Evolutionary conservation across 1,284 basidiomycete genomes (phyloP), one percentile per base, ranked within the genome.

Genomic region (Ustilago esculenta): DNA sequence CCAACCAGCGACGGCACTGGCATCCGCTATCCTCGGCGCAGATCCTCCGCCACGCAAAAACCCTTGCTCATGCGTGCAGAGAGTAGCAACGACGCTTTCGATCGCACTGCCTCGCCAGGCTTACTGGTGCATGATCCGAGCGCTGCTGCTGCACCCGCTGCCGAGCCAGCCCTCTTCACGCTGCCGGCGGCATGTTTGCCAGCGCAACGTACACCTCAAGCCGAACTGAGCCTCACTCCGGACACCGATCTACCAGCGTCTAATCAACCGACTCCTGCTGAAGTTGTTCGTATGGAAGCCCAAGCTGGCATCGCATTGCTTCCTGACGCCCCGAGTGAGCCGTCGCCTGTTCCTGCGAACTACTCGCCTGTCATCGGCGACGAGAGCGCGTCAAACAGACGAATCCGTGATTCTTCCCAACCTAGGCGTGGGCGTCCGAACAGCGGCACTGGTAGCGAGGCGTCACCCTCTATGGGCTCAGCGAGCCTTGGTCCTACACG

Each of bases 291-390:
- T 8, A 67, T 73, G 60, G 75, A 78, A 35, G 76, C 75, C 0
- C 59, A 72, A 34, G 76, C 76, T n/a, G 76, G 76, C n/a, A 59
- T 72, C 24, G 76, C 76, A 14, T 58, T 49, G 17, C 50, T 65
- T 7, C 76, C 76, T 3, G 54, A 67, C 25, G 58, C 69, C 24
- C 75, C 75, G 1, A 72, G 72, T 44, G 60, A 68, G 42, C 59
- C 65, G 6, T 68, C 65, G 9, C 58, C 58, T 18, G 47, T 68
- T 9, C 65, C 65, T 10, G 42, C 46, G 17, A 56, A 35, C 47
- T 63, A 68, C 6, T 61, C 58, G 20, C 65, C 65, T 0, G 49
- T 36, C 21, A 15, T 48, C n/a, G 54, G 24, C 21, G 61, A 57
- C 7, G 54, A 57, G 14, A 29, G 15, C 11, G 35, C 25, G 10